phyloP scores from a whole-genome alignment of 495 filamentous ascomycete genomes.

The Penicillium odoratum region DNA sequence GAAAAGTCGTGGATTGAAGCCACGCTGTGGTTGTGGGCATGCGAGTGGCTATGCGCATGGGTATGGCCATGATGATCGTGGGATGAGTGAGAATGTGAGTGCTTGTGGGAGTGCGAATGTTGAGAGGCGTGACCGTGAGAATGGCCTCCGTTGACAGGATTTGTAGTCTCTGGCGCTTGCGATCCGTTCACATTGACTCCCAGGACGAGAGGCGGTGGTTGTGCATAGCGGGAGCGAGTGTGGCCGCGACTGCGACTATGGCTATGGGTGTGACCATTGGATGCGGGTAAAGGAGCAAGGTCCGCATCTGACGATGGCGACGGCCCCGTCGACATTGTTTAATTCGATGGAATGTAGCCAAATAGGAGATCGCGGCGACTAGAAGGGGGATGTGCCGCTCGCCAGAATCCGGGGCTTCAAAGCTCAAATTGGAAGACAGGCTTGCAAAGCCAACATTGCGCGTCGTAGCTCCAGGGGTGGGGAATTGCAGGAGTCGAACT shows the following conservation, averaged over 20 bases:
- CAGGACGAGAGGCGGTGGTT: slow-evolving; percentile 33
- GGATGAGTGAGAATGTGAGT: slow-evolving; percentile 32
- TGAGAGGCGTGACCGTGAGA: slow-evolving; percentile 26
- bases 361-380: slow-evolving; percentile 11
- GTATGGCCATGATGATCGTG: slow-evolving; percentile 20
- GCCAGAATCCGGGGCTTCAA: slow-evolving; percentile 11
- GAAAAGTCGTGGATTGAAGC: slow-evolving; percentile 9
- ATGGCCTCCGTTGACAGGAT: slow-evolving; percentile 16
- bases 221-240: slow-evolving; percentile 40
- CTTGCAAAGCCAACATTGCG: slow-evolving; percentile 13
- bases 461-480: neutral
- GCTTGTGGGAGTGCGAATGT: slow-evolving; percentile 24
- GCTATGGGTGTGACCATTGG: slow-evolving; percentile 31
- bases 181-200: slow-evolving; percentile 20
- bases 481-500: neutral
- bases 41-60: slow-evolving; percentile 9
- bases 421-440: slow-evolving; percentile 7
- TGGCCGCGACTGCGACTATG: slow-evolving; percentile 44
- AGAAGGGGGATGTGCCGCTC: slow-evolving; percentile 9
- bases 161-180: slow-evolving; percentile 20
- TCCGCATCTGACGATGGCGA: slow-evolving; percentile 35
- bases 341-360: neutral
- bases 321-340: slow-evolving; percentile 43
- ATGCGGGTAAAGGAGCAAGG: slow-evolving; percentile 22
- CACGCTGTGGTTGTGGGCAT: slow-evolving; percentile 25